phyloP scores from a whole-genome alignment of 2,329 filamentous ascomycete genomes.

The Aureobasidium subglaciale region DNA sequence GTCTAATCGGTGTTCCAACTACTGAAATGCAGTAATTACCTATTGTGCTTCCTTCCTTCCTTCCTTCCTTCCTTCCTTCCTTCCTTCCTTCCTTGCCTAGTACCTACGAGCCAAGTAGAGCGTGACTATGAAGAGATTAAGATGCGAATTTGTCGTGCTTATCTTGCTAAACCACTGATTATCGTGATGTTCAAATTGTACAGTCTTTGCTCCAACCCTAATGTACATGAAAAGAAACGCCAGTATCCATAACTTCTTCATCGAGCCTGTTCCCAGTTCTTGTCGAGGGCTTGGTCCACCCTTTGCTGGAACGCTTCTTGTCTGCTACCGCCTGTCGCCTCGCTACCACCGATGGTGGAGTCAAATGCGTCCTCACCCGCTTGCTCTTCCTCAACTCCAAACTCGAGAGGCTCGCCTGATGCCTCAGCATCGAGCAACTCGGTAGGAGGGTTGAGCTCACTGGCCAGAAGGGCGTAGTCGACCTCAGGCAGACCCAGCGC shows the following conservation, averaged over 20 bases:
- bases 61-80: too few species aligned
- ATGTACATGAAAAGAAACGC: conserved; percentile 11
- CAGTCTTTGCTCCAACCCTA: conserved; percentile 9
- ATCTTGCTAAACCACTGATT: not conserved
- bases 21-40: too few species aligned
- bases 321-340: not conserved
- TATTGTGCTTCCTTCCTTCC: too few species aligned
- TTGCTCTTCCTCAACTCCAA: conserved; percentile 13
- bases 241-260: not conserved
- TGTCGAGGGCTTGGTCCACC: conserved; percentile 3
- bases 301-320: conserved; percentile 8
- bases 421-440: conserved; percentile 21
- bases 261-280: conserved; percentile 3
- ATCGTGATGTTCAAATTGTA: conserved; percentile 3
- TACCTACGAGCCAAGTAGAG: too few species aligned
- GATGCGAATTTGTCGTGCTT: not conserved
- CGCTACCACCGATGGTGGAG: not conserved
- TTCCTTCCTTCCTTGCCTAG: too few species aligned
- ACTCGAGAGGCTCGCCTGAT: conserved; percentile 26
- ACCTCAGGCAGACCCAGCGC: conserved; percentile 56
- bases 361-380: not conserved
- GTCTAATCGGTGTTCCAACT: too few species aligned
- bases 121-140: too few species aligned
- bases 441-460: conserved; percentile 21
- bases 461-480: conserved; percentile 24